Evolutionary conservation across 2,329 filamentous ascomycete species (phyloP).

Genomic region (Xylaria multiplex): DNA sequence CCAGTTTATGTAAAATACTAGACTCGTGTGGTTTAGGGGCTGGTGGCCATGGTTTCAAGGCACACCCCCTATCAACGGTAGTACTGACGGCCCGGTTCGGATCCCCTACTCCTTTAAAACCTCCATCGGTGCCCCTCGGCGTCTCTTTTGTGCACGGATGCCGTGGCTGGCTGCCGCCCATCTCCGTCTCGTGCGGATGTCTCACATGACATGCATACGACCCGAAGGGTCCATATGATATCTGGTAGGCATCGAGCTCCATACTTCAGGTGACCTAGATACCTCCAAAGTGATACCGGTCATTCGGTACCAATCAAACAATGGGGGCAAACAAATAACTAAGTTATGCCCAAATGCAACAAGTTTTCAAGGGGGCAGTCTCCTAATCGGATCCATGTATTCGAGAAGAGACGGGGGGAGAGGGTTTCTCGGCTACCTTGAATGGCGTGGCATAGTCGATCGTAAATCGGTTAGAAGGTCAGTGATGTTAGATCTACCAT

Average conservation of each 20-base stretch:
- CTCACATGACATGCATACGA: slow-evolving; percentile 32
- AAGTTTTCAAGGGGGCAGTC: slow-evolving; percentile 20
- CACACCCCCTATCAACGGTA: slow-evolving; percentile 1
- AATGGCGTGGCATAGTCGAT: slow-evolving; percentile 27
- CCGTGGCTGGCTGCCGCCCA: slow-evolving; percentile 28
- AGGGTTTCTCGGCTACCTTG: slow-evolving; percentile 14
- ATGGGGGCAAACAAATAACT: neutral
- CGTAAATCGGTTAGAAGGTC: slow-evolving; percentile 1
- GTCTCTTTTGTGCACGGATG: slow-evolving; percentile 28
- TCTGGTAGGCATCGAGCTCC: slow-evolving; percentile 39
- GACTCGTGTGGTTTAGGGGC: neutral
- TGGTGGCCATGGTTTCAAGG: slow-evolving; percentile 8
- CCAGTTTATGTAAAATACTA: neutral
- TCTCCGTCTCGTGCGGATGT: slow-evolving; percentile 33
- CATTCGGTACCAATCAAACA: slow-evolving; percentile 13
- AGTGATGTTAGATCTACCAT: slow-evolving; percentile 9
- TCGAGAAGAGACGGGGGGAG: neutral
- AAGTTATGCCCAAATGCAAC: slow-evolving; percentile 4
- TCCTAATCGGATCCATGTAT: slow-evolving; percentile 32
- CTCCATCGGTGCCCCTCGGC: slow-evolving; percentile 11
- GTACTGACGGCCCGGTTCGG: neutral
- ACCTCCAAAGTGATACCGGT: slow-evolving; percentile 3
- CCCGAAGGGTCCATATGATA: slow-evolving; percentile 39
- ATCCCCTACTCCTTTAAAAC: neutral
- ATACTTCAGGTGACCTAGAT: slow-evolving; percentile 33